phyloP scores from a whole-genome alignment of 2,329 filamentous ascomycete genomes.

The Trichoderma guizhouense region DNA sequence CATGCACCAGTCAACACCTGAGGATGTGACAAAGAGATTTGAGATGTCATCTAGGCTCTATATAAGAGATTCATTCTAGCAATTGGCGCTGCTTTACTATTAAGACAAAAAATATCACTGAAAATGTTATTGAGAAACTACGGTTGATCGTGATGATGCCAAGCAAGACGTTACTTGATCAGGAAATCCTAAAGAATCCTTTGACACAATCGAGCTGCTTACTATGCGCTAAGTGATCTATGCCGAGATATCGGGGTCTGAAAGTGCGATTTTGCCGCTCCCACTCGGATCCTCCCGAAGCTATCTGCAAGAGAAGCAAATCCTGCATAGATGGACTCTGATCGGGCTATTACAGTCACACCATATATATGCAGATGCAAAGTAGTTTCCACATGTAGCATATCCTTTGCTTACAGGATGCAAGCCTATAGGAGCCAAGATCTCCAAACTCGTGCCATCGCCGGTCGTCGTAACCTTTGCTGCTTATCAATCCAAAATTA shows the following conservation, averaged over 20 bases:
- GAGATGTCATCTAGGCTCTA: neutral
- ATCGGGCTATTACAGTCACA: neutral
- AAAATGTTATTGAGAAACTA: neutral
- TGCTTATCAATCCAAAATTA: constrained; percentile 3
- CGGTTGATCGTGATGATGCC: neutral
- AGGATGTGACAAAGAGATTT: neutral
- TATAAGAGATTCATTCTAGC: neutral
- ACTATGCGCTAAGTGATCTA: neutral
- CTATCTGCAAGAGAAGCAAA: neutral
- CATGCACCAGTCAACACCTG: constrained; percentile 34
- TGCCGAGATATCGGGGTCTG: neutral
- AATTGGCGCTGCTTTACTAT: neutral
- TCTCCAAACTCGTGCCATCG: neutral
- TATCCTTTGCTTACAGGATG: neutral
- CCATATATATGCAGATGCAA: neutral
- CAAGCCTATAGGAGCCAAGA: neutral
- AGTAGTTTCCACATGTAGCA: neutral
- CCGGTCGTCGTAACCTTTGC: neutral
- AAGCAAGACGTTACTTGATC: neutral
- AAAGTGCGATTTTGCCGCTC: neutral
- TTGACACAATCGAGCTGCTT: neutral
- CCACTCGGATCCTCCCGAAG: neutral
- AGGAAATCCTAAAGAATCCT: neutral
- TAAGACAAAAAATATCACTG: neutral
- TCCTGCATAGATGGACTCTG: neutral